These are phyloP conservation scores for Clonostachys solani DNA, from an alignment of 2,329 filamentous ascomycete species.

Conservation along the genomic window DNA sequence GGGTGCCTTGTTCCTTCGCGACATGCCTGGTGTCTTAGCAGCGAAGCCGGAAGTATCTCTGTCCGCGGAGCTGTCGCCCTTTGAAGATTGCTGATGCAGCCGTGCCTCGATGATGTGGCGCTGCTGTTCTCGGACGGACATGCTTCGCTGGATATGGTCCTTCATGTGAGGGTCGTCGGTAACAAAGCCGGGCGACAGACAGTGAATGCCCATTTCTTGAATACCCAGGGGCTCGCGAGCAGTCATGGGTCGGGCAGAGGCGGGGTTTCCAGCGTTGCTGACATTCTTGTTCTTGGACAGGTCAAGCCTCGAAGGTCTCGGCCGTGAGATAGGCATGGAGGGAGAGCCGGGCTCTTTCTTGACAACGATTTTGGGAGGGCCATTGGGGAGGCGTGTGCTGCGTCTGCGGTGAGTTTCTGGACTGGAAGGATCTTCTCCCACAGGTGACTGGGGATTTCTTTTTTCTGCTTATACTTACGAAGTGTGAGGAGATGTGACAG, in stretches of 20 bases:
- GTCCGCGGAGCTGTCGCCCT: slow-evolving; percentile 60
- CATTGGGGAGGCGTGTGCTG: slow-evolving; percentile 45
- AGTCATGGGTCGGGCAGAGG: slow-evolving; percentile 70
- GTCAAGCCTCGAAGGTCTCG: slow-evolving; percentile 73
- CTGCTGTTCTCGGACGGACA: slow-evolving; percentile 91
- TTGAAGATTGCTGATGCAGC: slow-evolving; percentile 81
- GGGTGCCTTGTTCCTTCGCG: slow-evolving; percentile 73
- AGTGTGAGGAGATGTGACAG: slow-evolving; percentile 40
- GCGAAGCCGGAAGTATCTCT: slow-evolving; percentile 51
- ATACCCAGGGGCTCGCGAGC: slow-evolving; percentile 76
- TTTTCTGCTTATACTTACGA: slow-evolving; percentile 40
- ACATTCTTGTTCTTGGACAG: slow-evolving; percentile 58
- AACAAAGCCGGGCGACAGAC: slow-evolving; percentile 90
- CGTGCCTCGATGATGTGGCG: slow-evolving; percentile 91
- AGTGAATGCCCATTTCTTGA: slow-evolving; percentile 90
- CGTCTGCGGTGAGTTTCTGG: too few relatives aligned
- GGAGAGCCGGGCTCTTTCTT: slow-evolving; percentile 96
- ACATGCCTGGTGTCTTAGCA: slow-evolving; percentile 70
- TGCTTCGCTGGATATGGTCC: slow-evolving; percentile 89
- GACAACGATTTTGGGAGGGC: slow-evolving; percentile 76
- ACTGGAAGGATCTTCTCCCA: too few relatives aligned
- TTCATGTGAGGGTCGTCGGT: slow-evolving; percentile 97
- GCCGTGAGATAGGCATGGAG: slow-evolving; percentile 67
- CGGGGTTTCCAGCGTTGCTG: slow-evolving; percentile 46
- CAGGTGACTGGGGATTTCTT: slow-evolving; percentile 1